Evolutionary conservation across 192 early-diverging fungal species (phyloP).

Genomic region (Linnemannia hyalina): DNA sequence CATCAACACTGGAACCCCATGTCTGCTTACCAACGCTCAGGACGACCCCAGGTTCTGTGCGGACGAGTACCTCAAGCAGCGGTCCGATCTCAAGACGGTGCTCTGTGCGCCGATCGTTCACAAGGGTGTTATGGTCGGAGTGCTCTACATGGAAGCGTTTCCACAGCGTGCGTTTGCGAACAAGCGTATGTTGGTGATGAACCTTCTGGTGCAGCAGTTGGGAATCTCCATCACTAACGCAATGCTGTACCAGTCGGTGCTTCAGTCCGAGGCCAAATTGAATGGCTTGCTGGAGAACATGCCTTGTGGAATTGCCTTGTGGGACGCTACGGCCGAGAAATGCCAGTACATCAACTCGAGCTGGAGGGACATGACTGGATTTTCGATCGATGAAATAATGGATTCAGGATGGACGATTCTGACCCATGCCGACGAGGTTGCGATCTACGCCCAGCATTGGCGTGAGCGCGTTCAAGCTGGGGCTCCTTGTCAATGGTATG

Average conservation of each 20-base stretch:
- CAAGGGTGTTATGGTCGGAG: slow-evolving; percentile 58
- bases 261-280: slow-evolving; percentile 44
- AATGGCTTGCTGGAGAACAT: slow-evolving; percentile 54
- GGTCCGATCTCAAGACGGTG: slow-evolving; percentile 56
- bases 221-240: slow-evolving; percentile 67
- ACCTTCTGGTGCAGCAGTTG: slow-evolving; percentile 61
- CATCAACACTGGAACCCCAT: slow-evolving; percentile 33
- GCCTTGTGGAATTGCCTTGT: slow-evolving; percentile 51
- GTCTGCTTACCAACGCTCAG: slow-evolving; percentile 45
- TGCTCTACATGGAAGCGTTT: slow-evolving; percentile 64
- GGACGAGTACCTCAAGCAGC: slow-evolving; percentile 48
- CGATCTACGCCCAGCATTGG: slow-evolving; percentile 41
- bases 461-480: slow-evolving; percentile 39
- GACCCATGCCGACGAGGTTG: slow-evolving; percentile 36
- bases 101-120: slow-evolving; percentile 64
- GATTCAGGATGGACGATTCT: slow-evolving; percentile 40
- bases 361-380: slow-evolving; percentile 54
- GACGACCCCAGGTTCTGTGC: slow-evolving; percentile 52
- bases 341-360: slow-evolving; percentile 55
- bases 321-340: slow-evolving; percentile 44
- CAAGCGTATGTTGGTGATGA: slow-evolving; percentile 60
- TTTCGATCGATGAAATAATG: slow-evolving; percentile 35
- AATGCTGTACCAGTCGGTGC: slow-evolving; percentile 61
- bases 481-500: slow-evolving; percentile 47
- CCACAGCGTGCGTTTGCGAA: slow-evolving; percentile 60